phyloP scores from a whole-genome alignment of 208 protist species.

The Borovskyia barvae region DNA sequence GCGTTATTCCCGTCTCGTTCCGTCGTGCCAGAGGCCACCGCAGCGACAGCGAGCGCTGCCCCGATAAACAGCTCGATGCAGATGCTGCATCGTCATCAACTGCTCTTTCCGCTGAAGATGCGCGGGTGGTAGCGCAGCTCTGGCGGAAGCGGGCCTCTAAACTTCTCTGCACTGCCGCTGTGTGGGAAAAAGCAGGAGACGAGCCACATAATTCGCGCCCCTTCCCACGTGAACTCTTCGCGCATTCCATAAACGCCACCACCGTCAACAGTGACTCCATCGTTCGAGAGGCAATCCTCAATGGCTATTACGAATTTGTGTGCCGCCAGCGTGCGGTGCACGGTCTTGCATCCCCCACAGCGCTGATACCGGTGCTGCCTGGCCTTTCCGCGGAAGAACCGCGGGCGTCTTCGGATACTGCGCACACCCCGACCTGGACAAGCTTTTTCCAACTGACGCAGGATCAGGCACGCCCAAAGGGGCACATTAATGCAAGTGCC shows the following conservation, averaged over 20 bases:
- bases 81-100: neutral
- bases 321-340: neutral
- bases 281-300: conserved; percentile 19
- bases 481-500: conserved; percentile 13
- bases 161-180: neutral
- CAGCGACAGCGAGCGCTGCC: neutral
- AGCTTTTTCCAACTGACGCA: conserved; percentile 34
- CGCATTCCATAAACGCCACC: neutral
- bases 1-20: conserved; percentile 23
- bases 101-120: conserved; percentile 1
- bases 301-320: conserved; percentile 27
- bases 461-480: conserved; percentile 30
- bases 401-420: neutral
- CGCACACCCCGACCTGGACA: conserved; percentile 18
- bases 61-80: neutral
- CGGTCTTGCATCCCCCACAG: too few species aligned
- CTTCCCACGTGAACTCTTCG: conserved; percentile 10
- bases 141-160: conserved; percentile 36
- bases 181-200: neutral
- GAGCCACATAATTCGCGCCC: neutral
- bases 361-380: conserved; percentile 2
- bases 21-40: neutral
- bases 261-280: neutral
- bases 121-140: conserved; percentile 8
- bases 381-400: neutral